These are phyloP conservation scores for Mentha longifolia DNA, from an alignment of 257 asterid genomes.

Conservation along the genomic window DNA sequence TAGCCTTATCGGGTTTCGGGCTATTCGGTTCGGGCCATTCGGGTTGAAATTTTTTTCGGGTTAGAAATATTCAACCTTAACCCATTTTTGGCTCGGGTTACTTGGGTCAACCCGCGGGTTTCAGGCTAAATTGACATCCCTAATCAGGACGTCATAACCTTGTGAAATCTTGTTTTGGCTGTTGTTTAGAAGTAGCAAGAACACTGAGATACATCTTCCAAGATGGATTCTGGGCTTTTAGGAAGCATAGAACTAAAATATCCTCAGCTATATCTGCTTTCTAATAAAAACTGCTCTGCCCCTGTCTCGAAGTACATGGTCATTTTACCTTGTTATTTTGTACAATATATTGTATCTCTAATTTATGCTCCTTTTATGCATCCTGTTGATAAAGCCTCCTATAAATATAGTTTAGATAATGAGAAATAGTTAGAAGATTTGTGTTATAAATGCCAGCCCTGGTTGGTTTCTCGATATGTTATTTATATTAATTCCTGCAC, in stretches of 20 bases:
- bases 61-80: too few species aligned
- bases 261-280: neutral
- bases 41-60: too few species aligned
- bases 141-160: slow-evolving; percentile 9
- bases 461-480: too few species aligned
- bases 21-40: too few species aligned
- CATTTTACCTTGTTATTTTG: neutral
- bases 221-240: neutral
- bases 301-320: neutral
- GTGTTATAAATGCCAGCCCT: too few species aligned
- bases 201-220: neutral
- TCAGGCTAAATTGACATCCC: too few species aligned
- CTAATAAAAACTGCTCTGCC: neutral
- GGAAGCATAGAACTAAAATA: neutral
- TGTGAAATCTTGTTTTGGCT: slow-evolving; percentile 7
- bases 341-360: neutral
- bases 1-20: too few species aligned
- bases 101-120: too few species aligned
- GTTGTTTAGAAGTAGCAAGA: slow-evolving; percentile 6
- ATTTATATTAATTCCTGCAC: too few species aligned
- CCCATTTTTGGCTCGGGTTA: too few species aligned
- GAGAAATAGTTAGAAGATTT: too few species aligned
- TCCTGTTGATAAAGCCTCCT: slow-evolving; percentile 8
- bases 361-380: neutral
- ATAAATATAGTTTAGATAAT: too few species aligned